Base-by-base conservation (phyloP, 2,329 filamentous ascomycete species). In the Ascochyta pisi region DNA sequence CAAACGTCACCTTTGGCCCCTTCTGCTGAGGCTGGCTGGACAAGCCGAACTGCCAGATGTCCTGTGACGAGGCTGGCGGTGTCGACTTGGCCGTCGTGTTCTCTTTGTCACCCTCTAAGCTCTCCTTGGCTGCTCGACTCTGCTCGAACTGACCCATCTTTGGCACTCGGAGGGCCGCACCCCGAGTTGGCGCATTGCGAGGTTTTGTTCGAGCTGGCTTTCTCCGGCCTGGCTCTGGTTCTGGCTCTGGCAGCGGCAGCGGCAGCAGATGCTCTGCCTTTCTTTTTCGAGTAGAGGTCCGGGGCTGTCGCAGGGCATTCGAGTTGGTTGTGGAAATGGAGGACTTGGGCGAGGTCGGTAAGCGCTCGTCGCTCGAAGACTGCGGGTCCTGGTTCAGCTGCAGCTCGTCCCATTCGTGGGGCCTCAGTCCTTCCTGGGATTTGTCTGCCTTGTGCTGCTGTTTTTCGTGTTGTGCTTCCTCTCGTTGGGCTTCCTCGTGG, bases 401-500 rank as follows among this genome's bases (percentile, higher is more conserved):
- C 12, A 39, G 37, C 37, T 39, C 37, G 27, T 31, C n/a, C 26
- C 26, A 31, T 19, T 29, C 40, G 6, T 31, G 1, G 15, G 8
- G 8, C 6, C 8, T 42, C n/a, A 31, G 40, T 9, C 40, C 24
- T 3, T 42, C 24, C 24, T 42, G 13, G 15, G 3, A 7, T 6
- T 15, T n/a, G 26, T 27, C 4, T 24, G 16, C 10, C 29, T 47
- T 19, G 15, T 47, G 35, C 23, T 16, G 19, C 2, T 19, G 19
- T 19, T 19, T 19, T 19, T 19, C 19, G 19, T 19, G 19, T 19
- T 3, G 19, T 19, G 19, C 19, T 19, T 19, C 19, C 19, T 3
- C 19, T 19, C 19, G 19, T 19, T 19, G 19, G 19, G 19, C 45
- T 24, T 74, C 69, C 24, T 74, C 70, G 46, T 79, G 76, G 42